Conservation (phyloP, 73 alveolate genomes). For the Halteria grandinella region DNA sequence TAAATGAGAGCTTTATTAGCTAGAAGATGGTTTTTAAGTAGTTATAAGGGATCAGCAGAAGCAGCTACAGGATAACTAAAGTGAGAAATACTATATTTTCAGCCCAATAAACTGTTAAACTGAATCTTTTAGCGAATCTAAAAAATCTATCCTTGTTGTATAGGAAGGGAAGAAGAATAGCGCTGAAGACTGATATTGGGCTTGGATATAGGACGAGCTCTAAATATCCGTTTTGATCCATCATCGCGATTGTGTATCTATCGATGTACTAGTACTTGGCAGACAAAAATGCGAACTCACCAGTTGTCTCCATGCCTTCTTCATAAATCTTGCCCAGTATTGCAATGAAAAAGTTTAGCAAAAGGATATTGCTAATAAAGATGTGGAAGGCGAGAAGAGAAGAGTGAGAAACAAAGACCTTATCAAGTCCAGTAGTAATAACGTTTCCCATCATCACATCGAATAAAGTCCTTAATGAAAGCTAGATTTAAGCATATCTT, state of each 20-base stretch:
- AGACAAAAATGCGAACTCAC: constrained; percentile 56
- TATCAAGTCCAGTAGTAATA: constrained; percentile 33
- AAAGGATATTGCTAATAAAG: constrained; percentile 22
- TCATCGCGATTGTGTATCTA: constrained; percentile 50
- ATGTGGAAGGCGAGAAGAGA: constrained; percentile 15
- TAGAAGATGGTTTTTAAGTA: constrained; percentile 23
- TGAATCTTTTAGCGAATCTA: constrained; percentile 18
- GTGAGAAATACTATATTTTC: constrained; percentile 44
- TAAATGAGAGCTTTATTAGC: constrained; percentile 23
- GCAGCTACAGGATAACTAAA: background rate
- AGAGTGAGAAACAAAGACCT: background rate
- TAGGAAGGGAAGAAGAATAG: constrained; percentile 36
- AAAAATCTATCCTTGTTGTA: constrained; percentile 19
- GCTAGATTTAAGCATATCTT: constrained; percentile 43
- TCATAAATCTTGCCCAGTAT: constrained; percentile 51
- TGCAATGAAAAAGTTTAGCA: constrained; percentile 63
- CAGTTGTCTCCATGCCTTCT: constrained; percentile 31
- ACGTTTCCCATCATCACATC: constrained; percentile 55
- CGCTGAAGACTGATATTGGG: constrained; percentile 52
- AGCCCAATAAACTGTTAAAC: constrained; percentile 52
- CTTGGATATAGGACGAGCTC: constrained; percentile 68
- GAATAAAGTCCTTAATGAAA: constrained; percentile 52
- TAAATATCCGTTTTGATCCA: constrained; percentile 50
- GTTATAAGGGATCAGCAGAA: constrained; percentile 40
- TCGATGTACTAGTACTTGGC: constrained; percentile 55